Base-by-base conservation (phyloP, 495 filamentous ascomycete genomes). In the Entonaema liquescens region DNA sequence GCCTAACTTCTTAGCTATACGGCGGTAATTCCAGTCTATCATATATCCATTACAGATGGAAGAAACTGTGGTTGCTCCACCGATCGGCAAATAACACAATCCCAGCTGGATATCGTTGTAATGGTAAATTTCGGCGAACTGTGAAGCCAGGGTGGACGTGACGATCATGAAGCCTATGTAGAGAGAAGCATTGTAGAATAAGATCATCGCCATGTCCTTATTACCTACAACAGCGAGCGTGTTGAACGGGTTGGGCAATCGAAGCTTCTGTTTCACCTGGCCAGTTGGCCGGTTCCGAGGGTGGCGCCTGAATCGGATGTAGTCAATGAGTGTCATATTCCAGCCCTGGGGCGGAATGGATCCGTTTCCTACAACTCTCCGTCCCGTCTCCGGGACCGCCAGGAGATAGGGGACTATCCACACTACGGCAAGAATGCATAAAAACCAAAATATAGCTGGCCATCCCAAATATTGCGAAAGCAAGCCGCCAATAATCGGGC, bases 381-480 rank as follows among this genome's bases (percentile, higher is more conserved):
- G 82, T 59, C 84, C 85, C 5, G 91, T 93, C 77, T 93, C 91
- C 2, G 90, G 90, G 15, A 91, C 81, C 9, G 81, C 72, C 47
- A 91, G 38, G 15, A 83, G 50, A 67, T 86, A 89, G 1, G 85
- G 76, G 25, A 88, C 69, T 8, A 89, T 76, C 75, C 83, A 88
- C 19, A 79, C 78, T 0, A 80, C 86, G 12, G 82, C 79, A 28
- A 89, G 72, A 47, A 93, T 92, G 52, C 84, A 81, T 29, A 92
- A 80, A 67, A 93, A 92, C 90, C 90, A 93, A 74, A 93, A 95
- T 44, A 92, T 90, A 52, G 85, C 82, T 25, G 87, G 74, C 91
- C 91, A 94, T 0, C 89, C 89, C 0, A 92, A 80, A 26, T 86
- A 90, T 31, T 91, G 82, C 8, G 83, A 79, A 0, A 93, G 78